Conservation (phyloP, 1,284 basidiomycete genomes). For the Kalmanozyma brasiliensis region DNA sequence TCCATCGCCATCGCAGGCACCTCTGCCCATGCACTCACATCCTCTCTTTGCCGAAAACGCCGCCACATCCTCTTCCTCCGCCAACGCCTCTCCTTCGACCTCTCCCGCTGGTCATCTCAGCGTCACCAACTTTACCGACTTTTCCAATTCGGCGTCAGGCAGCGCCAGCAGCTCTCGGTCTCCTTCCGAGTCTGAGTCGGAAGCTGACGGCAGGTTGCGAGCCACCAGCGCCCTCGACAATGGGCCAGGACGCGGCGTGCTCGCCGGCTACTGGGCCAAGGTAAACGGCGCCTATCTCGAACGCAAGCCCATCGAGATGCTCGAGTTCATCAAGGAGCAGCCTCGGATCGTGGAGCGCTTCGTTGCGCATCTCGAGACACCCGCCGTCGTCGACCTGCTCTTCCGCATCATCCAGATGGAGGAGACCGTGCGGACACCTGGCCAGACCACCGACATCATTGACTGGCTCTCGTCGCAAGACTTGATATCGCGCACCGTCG, state of each 20-base stretch:
- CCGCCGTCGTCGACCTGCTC: slow-evolving; percentile 90
- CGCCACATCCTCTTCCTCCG: slow-evolving; percentile 19
- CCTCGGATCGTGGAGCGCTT: slow-evolving; percentile 85
- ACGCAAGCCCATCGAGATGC: slow-evolving; percentile 93
- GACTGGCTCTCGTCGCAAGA: slow-evolving; percentile 89
- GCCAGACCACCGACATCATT: slow-evolving; percentile 78
- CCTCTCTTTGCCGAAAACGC: slow-evolving; percentile 57
- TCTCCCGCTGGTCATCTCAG: slow-evolving; percentile 44
- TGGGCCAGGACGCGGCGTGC: slow-evolving; percentile 70
- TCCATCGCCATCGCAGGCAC: slow-evolving; percentile 68
- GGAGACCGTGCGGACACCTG: slow-evolving; percentile 76
- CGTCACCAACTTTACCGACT: slow-evolving; percentile 44
- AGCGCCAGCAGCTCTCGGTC: slow-evolving; percentile 28
- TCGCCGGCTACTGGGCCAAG: slow-evolving; percentile 76
- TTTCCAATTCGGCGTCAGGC: slow-evolving; percentile 15
- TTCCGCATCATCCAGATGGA: slow-evolving; percentile 92
- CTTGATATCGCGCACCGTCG: slow-evolving; percentile 83
- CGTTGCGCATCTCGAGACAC: slow-evolving; percentile 85
- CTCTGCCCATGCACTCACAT: slow-evolving; percentile 63
- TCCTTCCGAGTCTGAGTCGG: slow-evolving; percentile 29
- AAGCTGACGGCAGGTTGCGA: slow-evolving; percentile 26
- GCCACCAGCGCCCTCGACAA: slow-evolving; percentile 64
- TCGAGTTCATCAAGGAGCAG: slow-evolving; percentile 86
- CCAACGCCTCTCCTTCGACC: slow-evolving; percentile 25
- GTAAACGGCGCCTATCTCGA: slow-evolving; percentile 86